Percentiles rank a stretch among this genome's conserved stretches.
Evolutionary conservation across 192 early-diverging fungal genomes (phyloP).

Genomic region (Phycomyces blakesleeanus): DNA sequence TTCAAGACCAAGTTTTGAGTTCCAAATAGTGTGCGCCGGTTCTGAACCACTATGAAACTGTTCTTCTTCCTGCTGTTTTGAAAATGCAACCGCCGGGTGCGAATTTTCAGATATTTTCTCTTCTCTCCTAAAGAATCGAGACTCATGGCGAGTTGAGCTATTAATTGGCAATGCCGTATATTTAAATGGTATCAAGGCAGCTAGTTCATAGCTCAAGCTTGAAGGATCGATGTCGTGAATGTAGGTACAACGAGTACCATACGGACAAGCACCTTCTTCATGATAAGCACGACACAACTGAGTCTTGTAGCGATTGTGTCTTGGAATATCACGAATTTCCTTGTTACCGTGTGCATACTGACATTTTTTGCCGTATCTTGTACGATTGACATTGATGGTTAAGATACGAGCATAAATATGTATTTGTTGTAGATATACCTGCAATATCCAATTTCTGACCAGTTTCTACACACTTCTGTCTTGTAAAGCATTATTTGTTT

Average conservation of each 20-base stretch:
- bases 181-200: too few relatives aligned
- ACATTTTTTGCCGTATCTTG: background rate
- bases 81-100: too few relatives aligned
- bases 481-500: background rate
- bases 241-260: background rate
- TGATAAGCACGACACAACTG: background rate
- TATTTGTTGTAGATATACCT: background rate
- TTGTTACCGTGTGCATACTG: constrained; percentile 1
- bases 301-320: background rate
- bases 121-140: too few relatives aligned
- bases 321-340: background rate
- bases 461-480: constrained; percentile 7
- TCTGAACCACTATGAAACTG: too few relatives aligned
- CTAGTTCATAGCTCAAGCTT: too few relatives aligned
- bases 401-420: background rate
- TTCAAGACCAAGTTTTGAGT: too few relatives aligned
- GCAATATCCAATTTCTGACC: background rate
- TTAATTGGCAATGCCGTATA: too few relatives aligned
- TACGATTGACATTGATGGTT: background rate
- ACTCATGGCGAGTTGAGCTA: too few relatives aligned
- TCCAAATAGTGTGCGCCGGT: too few relatives aligned
- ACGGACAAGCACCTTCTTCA: background rate
- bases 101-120: too few relatives aligned
- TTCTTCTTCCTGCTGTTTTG: too few relatives aligned
- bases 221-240: constrained; percentile 1